Evolutionary conservation across 371 early-diverging fungal genomes (phyloP).

Genomic region (Cokeromyces recurvatus): DNA sequence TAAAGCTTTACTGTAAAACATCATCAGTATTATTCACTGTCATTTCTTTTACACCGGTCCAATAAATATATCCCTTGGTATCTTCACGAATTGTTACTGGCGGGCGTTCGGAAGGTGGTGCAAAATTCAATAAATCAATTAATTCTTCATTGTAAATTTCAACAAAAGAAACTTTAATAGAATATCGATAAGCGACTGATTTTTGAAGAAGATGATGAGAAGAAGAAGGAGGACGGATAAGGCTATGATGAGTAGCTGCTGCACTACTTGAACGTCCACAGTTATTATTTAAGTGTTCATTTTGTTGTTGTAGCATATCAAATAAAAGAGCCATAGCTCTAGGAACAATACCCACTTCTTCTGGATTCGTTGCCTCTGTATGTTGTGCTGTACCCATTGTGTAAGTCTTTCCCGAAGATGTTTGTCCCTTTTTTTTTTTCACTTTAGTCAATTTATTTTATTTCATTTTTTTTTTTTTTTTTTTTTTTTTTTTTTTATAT

Average conservation of each 20-base stretch:
- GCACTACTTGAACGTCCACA: neutral
- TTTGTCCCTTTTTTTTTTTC: slow-evolving; percentile 58
- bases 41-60: slow-evolving; percentile 87
- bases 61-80: slow-evolving; percentile 82
- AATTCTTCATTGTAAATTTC: slow-evolving; percentile 99
- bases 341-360: slow-evolving; percentile 83
- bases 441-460: too few relatives aligned
- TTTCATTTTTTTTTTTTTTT: slow-evolving; percentile 7
- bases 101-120: slow-evolving; percentile 52
- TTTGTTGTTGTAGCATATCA: slow-evolving; percentile 39
- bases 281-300: neutral
- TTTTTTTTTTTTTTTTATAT: slow-evolving; percentile 77
- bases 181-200: slow-evolving; percentile 24
- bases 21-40: slow-evolving; percentile 72
- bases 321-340: slow-evolving; percentile 84
- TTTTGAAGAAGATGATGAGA: too few relatives aligned
- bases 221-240: too few relatives aligned
- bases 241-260: too few relatives aligned
- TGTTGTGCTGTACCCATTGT: slow-evolving; percentile 96
- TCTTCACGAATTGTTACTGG: slow-evolving; percentile 90
- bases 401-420: slow-evolving; percentile 97
- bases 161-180: slow-evolving; percentile 67
- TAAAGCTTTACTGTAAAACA: slow-evolving; percentile 60
- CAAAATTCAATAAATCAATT: slow-evolving; percentile 70
- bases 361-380: slow-evolving; percentile 48